Evolutionary conservation across 331 rosid genomes (phyloP).

Genomic region (Telfairia occidentalis): DNA sequence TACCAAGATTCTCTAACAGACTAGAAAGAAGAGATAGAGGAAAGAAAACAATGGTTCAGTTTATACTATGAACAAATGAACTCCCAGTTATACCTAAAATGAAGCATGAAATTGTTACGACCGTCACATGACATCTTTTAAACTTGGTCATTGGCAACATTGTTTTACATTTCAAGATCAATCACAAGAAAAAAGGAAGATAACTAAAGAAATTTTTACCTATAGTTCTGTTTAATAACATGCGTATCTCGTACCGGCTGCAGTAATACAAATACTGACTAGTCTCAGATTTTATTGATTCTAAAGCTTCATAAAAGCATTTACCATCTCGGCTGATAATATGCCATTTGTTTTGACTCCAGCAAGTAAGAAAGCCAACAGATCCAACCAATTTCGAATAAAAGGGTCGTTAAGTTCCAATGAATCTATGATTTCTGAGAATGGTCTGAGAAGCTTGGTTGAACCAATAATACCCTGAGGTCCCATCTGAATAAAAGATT

Average conservation of each 20-base stretch:
- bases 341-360: conserved; percentile 73
- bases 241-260: background rate
- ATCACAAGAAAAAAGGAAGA: background rate
- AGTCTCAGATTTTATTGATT: background rate
- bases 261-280: background rate
- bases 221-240: background rate
- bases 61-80: background rate
- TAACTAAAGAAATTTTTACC: background rate
- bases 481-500: conserved; percentile 73
- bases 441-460: conserved; percentile 71
- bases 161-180: background rate
- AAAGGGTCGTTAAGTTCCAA: conserved; percentile 68
- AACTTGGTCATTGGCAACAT: background rate
- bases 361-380: conserved; percentile 84
- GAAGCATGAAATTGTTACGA: background rate
- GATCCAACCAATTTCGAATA: conserved; percentile 74
- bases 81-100: background rate
- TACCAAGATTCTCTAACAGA: background rate
- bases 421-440: conserved; percentile 66
- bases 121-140: background rate
- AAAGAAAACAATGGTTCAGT: background rate
- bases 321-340: conserved; percentile 91
- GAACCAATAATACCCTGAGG: conserved; percentile 78
- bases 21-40: background rate
- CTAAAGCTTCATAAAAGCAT: conserved; percentile 9